phyloP scores from a whole-genome alignment of 352 stramenopile species.

The Pythium volutum region DNA sequence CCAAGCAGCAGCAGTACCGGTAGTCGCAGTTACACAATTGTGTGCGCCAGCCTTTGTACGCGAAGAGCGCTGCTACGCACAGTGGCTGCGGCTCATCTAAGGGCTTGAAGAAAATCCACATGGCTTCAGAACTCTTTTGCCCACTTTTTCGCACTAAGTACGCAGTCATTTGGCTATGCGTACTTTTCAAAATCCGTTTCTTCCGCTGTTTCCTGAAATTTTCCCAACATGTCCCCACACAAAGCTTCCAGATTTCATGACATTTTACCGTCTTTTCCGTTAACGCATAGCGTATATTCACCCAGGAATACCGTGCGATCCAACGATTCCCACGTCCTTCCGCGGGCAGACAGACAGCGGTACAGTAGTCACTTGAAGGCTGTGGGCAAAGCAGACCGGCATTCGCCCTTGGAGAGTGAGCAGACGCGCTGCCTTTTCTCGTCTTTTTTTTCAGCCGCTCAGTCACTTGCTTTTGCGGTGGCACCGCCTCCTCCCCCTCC shows the following conservation, averaged over 20 bases:
- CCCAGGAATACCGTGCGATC: not conserved
- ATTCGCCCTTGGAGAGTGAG: not conserved
- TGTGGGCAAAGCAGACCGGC: not conserved
- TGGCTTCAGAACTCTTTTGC: no score
- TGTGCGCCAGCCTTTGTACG: not conserved
- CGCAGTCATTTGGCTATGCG: conserved; percentile 5
- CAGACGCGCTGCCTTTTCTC: not conserved
- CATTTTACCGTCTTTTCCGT: conserved; percentile 6
- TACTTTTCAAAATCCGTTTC: not conserved
- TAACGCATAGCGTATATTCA: not conserved
- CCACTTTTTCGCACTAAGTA: not conserved
- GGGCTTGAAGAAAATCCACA: not conserved
- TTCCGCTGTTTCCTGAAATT: conserved; percentile 2
- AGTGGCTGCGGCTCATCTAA: conserved; percentile 17
- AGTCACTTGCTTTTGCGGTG: not conserved
- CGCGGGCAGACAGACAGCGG: conserved; percentile 6
- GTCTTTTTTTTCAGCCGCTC: not conserved
- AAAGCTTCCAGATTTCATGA: not conserved
- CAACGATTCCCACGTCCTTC: conserved; percentile 3
- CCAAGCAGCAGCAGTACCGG: not conserved
- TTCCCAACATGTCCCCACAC: no score
- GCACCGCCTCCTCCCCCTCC: conserved; percentile 5
- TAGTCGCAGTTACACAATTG: not conserved
- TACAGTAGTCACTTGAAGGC: conserved; percentile 28
- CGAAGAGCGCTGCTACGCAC: conserved; percentile 28